phyloP scores from a whole-genome alignment of 139 green algal species.

The Limnomonas spitsbergensis region DNA sequence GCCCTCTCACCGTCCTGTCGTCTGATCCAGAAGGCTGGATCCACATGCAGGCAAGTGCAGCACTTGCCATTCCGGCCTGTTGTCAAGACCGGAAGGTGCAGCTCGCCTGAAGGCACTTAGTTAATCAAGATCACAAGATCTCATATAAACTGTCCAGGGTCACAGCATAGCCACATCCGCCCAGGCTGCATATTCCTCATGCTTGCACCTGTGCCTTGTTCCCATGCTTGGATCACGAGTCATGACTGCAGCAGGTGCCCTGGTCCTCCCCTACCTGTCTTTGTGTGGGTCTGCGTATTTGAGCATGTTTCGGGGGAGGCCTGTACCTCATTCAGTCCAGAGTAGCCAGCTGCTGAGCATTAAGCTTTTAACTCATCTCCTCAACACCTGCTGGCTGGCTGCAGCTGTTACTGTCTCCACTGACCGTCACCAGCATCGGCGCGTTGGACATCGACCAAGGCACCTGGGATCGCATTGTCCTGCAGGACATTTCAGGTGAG shows the following conservation, averaged over 20 bases:
- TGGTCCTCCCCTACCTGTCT: neutral
- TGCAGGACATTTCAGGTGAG: slow-evolving; percentile 44
- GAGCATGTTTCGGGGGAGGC: neutral
- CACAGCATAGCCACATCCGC: too few relatives aligned
- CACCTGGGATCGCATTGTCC: slow-evolving; percentile 40
- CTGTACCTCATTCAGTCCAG: neutral
- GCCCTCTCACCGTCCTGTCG: slow-evolving; percentile 23
- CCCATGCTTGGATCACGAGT: neutral
- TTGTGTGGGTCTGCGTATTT: neutral
- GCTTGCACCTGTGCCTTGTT: neutral
- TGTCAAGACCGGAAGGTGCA: too few relatives aligned
- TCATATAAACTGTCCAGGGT: too few relatives aligned
- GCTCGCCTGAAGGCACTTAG: neutral
- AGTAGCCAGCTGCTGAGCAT: neutral
- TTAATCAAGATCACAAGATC: neutral
- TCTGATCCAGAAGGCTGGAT: slow-evolving; percentile 45
- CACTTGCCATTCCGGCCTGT: neutral
- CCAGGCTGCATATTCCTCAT: too few relatives aligned
- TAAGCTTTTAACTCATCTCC: neutral
- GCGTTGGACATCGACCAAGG: neutral
- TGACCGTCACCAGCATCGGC: neutral
- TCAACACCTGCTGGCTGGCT: neutral
- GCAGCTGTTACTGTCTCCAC: neutral
- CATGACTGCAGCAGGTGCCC: too few relatives aligned
- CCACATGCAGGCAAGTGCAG: slow-evolving; percentile 27